Evolutionary conservation across 1,139 yeast genomes (phyloP), one percentile per base, ranked within the genome.

Genomic region (Pichia sp.): DNA sequence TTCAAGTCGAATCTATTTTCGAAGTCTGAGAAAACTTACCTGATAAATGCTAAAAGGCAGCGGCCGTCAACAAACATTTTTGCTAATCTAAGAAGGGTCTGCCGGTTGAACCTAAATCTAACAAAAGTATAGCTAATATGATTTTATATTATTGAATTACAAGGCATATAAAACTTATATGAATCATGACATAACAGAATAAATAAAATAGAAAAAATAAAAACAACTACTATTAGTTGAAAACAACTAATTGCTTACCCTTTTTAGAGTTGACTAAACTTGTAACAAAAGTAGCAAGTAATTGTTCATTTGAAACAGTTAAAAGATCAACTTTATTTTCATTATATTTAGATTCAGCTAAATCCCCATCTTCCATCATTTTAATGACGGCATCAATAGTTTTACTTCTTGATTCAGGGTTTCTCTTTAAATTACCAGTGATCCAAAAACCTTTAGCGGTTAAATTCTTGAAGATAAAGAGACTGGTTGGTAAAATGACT

Each of bases 401-500:
- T 21, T 69, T 64, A 43, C 66, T 60, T 62, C 89, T 86, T 51
- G 76, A 72, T 26, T 70, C 73, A 3, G 82, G 81, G 55, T 85
- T 70, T 44, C 71, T 63, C 55, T 79, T 78, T 51, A 81, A 74
- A 67, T 85, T 81, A 37, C 73, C 79, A 10, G 97, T 85, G 42
- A 91, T 79, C 98, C 99, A 91, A 66, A 84, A 91, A 0, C 99
- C 98, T 32, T 80, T 77, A 45, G 89, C 79, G 16, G 85, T 80
- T 46, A 91, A 64, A 57, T 89, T 84, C 62, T 88, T 91, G 70
- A 91, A 91, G 50, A 93, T 89, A 57, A 86, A 85, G 47, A 86
- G 66, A 1, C 95, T 78, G 1, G 96, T 87, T 32, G 97, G 96
- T 45, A 91, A 64, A 15, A 78, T 74, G 21, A 93, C 93, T 3